Base-by-base conservation (phyloP, 2,329 filamentous ascomycete genomes). In the Ramularia collo-cygni region DNA sequence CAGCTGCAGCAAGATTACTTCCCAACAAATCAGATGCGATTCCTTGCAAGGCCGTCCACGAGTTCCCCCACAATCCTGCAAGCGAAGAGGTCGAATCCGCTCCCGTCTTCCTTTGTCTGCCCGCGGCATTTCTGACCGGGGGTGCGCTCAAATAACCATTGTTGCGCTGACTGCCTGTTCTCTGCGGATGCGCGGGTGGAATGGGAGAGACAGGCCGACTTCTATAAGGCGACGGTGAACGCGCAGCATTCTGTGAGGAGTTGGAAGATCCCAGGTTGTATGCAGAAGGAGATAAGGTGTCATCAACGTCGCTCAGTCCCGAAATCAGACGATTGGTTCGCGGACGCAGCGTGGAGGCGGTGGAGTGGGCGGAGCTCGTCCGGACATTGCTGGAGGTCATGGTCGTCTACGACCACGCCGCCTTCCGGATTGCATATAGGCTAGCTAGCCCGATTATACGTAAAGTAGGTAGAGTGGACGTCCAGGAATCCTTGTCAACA, bases 21-120 rank as follows among this genome's bases (percentile, higher is more conserved):
- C 68, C 67, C 16, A 72, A 57, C 28, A 73, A 60, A 40, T 68
- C 70, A 17, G 67, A 67, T 7, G 70, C 69, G 34, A 73, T 64
- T 38, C 64, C 67, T 46, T 72, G 69, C 29, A 74, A 55, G 27
- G 68, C 60, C 19, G 61, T 66, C 69, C 68, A 72, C 12, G 68
- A 69, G 43, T 60, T 70, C 9, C 67, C 67, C 63, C 65, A 72
- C 29, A 72, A 47, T 9, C 62, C 64, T 9, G 68, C 65, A 16
- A 71, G 48, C n/a, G 59, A 52, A n/a, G n/a, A 31, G 35, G 48
- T 47, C 28, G 43, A 46, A 37, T 46, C 42, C 19, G 42, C 43
- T 8, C 46, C 46, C n/a, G 43, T 34, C 29, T 40, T 47, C 33
- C 44, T 50, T 45, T 45, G 49, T 42, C 41, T 49, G 17, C 34